Conservation (phyloP, 2,329 filamentous ascomycete species). For the Neospermospora avenae region DNA sequence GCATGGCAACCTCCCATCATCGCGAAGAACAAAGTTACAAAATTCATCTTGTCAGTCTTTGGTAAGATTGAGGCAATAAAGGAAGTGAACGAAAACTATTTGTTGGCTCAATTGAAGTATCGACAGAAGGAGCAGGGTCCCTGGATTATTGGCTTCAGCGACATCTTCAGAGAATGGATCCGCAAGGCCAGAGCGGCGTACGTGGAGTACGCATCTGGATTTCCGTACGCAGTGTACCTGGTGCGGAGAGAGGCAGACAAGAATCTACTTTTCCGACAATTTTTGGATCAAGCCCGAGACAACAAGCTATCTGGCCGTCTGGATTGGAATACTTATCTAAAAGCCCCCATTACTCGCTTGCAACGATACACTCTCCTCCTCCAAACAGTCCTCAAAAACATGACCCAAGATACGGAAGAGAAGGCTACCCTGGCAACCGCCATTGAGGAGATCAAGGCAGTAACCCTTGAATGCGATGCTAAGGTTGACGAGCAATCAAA, state of each 20-base stretch:
- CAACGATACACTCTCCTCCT: slow-evolving; percentile 87
- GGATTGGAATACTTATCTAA: slow-evolving; percentile 92
- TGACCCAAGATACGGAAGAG: slow-evolving; percentile 80
- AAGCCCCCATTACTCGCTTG: slow-evolving; percentile 86
- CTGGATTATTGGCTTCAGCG: slow-evolving; percentile 90
- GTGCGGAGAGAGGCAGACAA: slow-evolving; percentile 80
- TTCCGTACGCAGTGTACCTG: slow-evolving; percentile 78
- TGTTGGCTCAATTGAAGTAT: slow-evolving; percentile 92
- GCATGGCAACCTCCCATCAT: slow-evolving; percentile 77
- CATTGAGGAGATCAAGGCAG: slow-evolving; percentile 85
- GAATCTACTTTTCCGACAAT: slow-evolving; percentile 82
- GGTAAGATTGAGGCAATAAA: slow-evolving; percentile 87
- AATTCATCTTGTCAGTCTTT: slow-evolving; percentile 83
- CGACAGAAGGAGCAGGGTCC: slow-evolving; percentile 95
- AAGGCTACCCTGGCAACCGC: slow-evolving; percentile 80
- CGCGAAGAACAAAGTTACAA: slow-evolving; percentile 69
- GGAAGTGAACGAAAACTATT: slow-evolving; percentile 86
- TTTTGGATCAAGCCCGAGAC: slow-evolving; percentile 74
- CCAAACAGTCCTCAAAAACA: slow-evolving; percentile 78
- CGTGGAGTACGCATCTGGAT: slow-evolving; percentile 86
- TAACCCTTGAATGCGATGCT: slow-evolving; percentile 85
- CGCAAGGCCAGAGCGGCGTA: slow-evolving; percentile 87
- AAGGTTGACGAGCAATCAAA: slow-evolving; percentile 91
- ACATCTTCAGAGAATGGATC: slow-evolving; percentile 98
- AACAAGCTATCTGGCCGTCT: slow-evolving; percentile 79